Evolutionary conservation across 768 basidiomycete species (phyloP), one percentile per base, ranked within the genome.

Genomic region (Leccinum disarticulatum): DNA sequence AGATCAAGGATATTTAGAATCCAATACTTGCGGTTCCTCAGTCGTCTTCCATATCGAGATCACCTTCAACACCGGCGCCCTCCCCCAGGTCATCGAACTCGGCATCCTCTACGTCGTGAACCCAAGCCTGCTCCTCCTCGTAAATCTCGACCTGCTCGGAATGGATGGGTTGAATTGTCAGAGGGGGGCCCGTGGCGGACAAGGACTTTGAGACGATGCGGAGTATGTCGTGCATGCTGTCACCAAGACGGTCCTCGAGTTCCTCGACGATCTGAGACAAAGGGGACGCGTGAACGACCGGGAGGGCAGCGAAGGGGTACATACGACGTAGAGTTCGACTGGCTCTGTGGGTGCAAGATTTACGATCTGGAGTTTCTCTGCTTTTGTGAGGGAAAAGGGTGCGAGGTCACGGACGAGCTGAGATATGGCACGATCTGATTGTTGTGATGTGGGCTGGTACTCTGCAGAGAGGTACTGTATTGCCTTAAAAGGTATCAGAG

Each of bases 311-410:
- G 33, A 15, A n/a, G 31, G 33, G 25, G 54, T 36, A 82, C 92
- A 50, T 64, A 95, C 94, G 58, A 92, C 89, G 68, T 97, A 95
- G 27, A 97, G 84, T 70, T 95, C 92, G 27, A 96, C 92, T 0
- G 86, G 79, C 51, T 86, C 81, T 7, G 84, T 87, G 2, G 95
- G 95, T 1, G 87, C 88, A 6, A 96, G 80, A 68, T 98, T 97
- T n/a, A 93, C 87, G 36, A 97, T 81, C 68, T 95, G 93, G 3
- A 97, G 80, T 68, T 95, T 94, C 79, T 98, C 95, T 3, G 90
- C 85, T 66, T 95, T 97, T 1, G 94, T 95, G 61, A 98, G 77
- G 35, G 83, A 80, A 62, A 85, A 90, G 19, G 83, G 77, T 2
- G 83, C 81, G 10, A 98, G 83, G 41, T 77, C 77, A 58, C 84